Percentiles rank a stretch among this genome's conserved stretches.
phyloP scores from a whole-genome alignment of 768 basidiomycete genomes.

The Grammothele lineata region DNA sequence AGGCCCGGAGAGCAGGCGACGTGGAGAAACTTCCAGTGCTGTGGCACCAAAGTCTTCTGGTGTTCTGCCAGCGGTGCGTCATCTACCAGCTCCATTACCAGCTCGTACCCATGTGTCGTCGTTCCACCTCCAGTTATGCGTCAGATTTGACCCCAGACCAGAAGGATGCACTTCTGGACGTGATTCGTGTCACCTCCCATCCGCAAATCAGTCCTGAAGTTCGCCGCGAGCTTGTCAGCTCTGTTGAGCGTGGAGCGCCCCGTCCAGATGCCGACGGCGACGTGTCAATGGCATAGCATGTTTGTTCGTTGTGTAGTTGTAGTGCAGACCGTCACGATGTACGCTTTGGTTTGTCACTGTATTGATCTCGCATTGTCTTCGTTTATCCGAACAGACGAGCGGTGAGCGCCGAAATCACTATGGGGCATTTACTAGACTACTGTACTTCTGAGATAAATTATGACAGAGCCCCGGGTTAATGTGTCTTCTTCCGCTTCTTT shows the following conservation, averaged over 20 bases:
- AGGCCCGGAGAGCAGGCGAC: slow-evolving; percentile 64
- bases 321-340: no score
- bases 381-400: no score
- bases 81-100: neutral
- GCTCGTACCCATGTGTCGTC: neutral
- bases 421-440: no score
- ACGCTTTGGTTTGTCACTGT: no score
- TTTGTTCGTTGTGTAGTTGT: neutral
- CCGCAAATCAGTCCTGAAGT: slow-evolving; percentile 87
- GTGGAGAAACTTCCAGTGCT: slow-evolving; percentile 87
- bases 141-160: slow-evolving; percentile 94
- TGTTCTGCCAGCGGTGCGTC: slow-evolving; percentile 84
- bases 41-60: slow-evolving; percentile 96
- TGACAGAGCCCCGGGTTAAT: neutral
- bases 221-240: slow-evolving; percentile 83
- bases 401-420: no score
- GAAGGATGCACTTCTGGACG: slow-evolving; percentile 94
- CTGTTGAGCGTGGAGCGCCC: slow-evolving; percentile 81
- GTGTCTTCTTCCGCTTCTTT: slow-evolving; percentile 28
- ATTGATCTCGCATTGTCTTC: no score
- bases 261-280: slow-evolving; percentile 62
- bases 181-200: slow-evolving; percentile 82
- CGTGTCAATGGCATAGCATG: slow-evolving; percentile 18
- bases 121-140: slow-evolving; percentile 77
- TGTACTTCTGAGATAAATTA: slow-evolving; percentile 2